Evolutionary conservation across 2,329 filamentous ascomycete genomes (phyloP).

Genomic region (Diplodia corticola): DNA sequence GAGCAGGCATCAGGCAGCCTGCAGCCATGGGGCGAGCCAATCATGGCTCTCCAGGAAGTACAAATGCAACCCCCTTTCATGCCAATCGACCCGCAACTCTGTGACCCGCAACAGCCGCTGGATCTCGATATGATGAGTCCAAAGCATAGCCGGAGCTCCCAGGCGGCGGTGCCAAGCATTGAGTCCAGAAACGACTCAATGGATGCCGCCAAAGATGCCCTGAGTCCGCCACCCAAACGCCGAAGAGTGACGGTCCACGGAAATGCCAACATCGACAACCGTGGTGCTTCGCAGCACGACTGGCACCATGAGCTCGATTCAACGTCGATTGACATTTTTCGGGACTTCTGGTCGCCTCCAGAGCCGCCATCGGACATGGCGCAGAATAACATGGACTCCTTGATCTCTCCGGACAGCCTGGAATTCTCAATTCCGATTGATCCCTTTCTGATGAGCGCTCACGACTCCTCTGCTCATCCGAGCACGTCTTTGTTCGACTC

Average conservation of each 20-base stretch:
- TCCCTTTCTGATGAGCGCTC: slow-evolving; percentile 2
- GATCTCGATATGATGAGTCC: neutral
- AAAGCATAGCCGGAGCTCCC: neutral
- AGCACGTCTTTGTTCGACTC: neutral
- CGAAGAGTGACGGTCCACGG: neutral
- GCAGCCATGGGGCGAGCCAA: neutral
- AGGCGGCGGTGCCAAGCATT: neutral
- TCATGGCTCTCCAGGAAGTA: neutral
- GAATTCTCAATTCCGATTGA: slow-evolving; percentile 17
- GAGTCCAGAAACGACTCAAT: slow-evolving; percentile 9
- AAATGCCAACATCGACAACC: neutral
- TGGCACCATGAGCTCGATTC: slow-evolving; percentile 3
- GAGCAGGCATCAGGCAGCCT: neutral
- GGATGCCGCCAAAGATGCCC: neutral
- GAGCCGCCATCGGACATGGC: slow-evolving; percentile 1
- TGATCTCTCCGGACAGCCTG: slow-evolving; percentile 13
- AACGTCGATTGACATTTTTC: slow-evolving; percentile 18
- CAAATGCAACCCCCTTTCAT: slow-evolving; percentile 4
- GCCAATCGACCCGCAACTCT: slow-evolving; percentile 21
- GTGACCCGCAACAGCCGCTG: neutral
- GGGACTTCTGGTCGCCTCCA: slow-evolving; percentile 19
- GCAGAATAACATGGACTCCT: neutral
- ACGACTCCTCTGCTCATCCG: neutral
- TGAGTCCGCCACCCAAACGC: slow-evolving; percentile 15
- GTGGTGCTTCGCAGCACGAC: neutral